Percentiles rank a stretch among this genome's conserved stretches.
Evolutionary conservation across 1,284 basidiomycete species (phyloP).

Genomic region (Stereum hirsutum): DNA sequence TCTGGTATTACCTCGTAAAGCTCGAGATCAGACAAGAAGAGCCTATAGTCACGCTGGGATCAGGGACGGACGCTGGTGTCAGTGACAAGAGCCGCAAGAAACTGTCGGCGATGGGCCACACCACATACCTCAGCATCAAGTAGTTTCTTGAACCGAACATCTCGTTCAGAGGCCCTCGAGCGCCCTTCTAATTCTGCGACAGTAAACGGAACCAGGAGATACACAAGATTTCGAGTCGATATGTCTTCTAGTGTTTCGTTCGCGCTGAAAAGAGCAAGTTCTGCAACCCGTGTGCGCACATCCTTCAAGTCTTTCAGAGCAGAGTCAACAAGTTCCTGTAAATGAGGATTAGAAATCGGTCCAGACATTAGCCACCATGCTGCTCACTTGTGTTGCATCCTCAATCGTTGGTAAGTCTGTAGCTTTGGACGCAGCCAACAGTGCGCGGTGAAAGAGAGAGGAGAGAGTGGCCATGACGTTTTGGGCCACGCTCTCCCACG

Average conservation of each 20-base stretch:
- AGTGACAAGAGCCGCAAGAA: slow-evolving; percentile 6
- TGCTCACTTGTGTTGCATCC: slow-evolving; percentile 39
- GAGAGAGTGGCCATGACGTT: slow-evolving; percentile 22
- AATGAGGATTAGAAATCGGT: neutral
- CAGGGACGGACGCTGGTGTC: too few species aligned
- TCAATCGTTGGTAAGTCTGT: slow-evolving; percentile 34
- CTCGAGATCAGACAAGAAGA: slow-evolving; percentile 52
- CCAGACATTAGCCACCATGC: neutral
- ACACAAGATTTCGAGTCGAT: slow-evolving; percentile 71
- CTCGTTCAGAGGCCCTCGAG: slow-evolving; percentile 45
- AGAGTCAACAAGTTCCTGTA: slow-evolving; percentile 48
- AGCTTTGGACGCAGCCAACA: slow-evolving; percentile 34
- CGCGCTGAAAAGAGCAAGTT: slow-evolving; percentile 72
- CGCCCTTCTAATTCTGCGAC: slow-evolving; percentile 66
- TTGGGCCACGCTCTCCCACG: too few species aligned
- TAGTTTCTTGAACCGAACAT: slow-evolving; percentile 52
- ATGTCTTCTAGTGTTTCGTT: slow-evolving; percentile 87
- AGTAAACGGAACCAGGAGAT: slow-evolving; percentile 72
- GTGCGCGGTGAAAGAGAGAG: slow-evolving; percentile 33
- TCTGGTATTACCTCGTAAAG: slow-evolving; percentile 63
- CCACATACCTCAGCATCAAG: slow-evolving; percentile 48
- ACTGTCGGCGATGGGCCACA: slow-evolving; percentile 5
- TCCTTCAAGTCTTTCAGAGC: slow-evolving; percentile 43
- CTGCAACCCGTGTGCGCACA: slow-evolving; percentile 39
- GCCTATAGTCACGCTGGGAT: slow-evolving; percentile 44